Conservation (phyloP, 192 early-diverging fungal species). For the Linnemannia schmuckeri region DNA sequence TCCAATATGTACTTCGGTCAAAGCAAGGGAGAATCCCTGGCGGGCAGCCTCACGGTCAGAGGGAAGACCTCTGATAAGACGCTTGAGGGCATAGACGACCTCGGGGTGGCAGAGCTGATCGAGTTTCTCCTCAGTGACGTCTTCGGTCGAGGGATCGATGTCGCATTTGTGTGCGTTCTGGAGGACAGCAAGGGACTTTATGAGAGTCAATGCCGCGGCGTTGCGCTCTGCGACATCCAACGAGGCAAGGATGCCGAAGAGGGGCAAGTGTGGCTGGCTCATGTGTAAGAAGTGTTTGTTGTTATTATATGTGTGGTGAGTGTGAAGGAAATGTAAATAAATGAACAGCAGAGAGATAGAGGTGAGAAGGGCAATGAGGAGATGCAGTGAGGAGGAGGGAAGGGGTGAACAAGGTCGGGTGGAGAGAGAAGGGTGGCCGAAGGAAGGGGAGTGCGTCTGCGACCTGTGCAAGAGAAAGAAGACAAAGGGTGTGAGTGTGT, state of each 20-base stretch:
- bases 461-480: slow-evolving; percentile 21
- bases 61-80: slow-evolving; percentile 90
- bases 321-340: neutral
- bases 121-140: slow-evolving; percentile 71
- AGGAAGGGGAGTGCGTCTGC: slow-evolving; percentile 1
- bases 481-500: neutral
- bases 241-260: slow-evolving; percentile 88
- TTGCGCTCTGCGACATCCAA: slow-evolving; percentile 74
- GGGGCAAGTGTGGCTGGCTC: slow-evolving; percentile 65
- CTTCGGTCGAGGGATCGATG: slow-evolving; percentile 46
- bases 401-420: neutral
- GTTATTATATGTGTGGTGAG: neutral
- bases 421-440: neutral
- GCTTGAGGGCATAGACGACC: slow-evolving; percentile 87
- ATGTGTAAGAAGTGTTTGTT: slow-evolving; percentile 14
- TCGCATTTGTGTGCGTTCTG: slow-evolving; percentile 59
- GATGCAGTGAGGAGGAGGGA: neutral
- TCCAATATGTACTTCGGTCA: slow-evolving; percentile 76
- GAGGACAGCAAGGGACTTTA: slow-evolving; percentile 67
- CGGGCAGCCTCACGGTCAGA: slow-evolving; percentile 89
- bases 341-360: neutral
- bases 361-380: neutral
- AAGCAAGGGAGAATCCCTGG: slow-evolving; percentile 95
- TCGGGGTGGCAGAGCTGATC: slow-evolving; percentile 80
- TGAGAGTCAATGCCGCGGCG: slow-evolving; percentile 75